These are phyloP conservation scores for Mortierella sp. DNA, from an alignment of 371 early-diverging fungal genomes.

Conservation along the genomic window DNA sequence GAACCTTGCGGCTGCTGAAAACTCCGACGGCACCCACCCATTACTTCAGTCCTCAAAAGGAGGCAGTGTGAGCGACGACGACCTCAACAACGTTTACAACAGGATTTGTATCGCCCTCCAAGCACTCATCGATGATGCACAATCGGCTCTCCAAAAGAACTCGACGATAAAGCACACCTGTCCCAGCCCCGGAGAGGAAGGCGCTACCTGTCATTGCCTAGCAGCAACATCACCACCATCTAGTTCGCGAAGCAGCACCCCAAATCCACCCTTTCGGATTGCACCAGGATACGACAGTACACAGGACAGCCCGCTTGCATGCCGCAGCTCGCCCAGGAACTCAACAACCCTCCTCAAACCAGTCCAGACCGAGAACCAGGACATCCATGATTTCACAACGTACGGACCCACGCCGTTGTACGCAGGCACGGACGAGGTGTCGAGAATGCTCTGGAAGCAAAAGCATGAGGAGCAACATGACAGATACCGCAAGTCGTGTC, in stretches of 20 bases:
- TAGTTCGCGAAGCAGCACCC: neutral
- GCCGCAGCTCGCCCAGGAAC: conserved; percentile 12
- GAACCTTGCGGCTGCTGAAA: neutral
- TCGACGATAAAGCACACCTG: conserved; percentile 8
- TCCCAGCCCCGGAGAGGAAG: neutral
- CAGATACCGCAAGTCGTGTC: conserved; percentile 42
- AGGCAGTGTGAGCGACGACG: conserved; percentile 18
- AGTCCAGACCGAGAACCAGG: neutral
- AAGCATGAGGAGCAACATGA: conserved; percentile 53
- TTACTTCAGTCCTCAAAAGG: conserved; percentile 5
- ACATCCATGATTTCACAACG: neutral
- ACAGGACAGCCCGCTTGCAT: conserved; percentile 4
- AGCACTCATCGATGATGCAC: conserved; percentile 37
- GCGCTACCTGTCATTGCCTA: neutral
- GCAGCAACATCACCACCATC: neutral
- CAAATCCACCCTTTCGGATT: neutral
- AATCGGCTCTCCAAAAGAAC: conserved; percentile 29
- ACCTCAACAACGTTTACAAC: conserved; percentile 39
- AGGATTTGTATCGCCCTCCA: conserved; percentile 45
- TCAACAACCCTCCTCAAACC: conserved; percentile 11
- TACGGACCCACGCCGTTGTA: conserved; percentile 22
- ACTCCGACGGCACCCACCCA: conserved; percentile 5
- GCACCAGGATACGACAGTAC: conserved; percentile 1
- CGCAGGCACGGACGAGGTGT: conserved; percentile 35
- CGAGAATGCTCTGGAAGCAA: conserved; percentile 45